These are phyloP conservation scores for Colletotrichum tofieldiae DNA, from an alignment of 2,329 filamentous ascomycete genomes.

Conservation along the genomic window DNA sequence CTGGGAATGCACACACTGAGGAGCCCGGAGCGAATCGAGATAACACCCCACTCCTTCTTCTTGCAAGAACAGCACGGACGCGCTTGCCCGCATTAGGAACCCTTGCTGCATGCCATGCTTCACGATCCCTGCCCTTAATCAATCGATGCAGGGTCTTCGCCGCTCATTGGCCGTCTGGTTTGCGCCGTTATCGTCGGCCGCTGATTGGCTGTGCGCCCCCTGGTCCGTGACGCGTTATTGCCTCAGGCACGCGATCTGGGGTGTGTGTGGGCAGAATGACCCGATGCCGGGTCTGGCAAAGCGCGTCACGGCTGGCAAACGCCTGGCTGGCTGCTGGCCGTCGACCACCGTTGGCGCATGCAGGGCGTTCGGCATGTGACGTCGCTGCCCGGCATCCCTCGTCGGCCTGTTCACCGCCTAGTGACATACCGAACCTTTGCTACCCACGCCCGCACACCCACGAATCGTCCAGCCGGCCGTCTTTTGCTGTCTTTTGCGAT, in stretches of 20 bases:
- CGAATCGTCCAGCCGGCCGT: slow-evolving; percentile 11
- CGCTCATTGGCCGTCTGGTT: slow-evolving; percentile 13
- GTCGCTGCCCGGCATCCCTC: slow-evolving; percentile 36
- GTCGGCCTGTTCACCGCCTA: slow-evolving; percentile 39
- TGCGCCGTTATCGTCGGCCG: slow-evolving; percentile 16
- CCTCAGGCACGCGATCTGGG: slow-evolving; percentile 13
- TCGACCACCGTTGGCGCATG: slow-evolving; percentile 16
- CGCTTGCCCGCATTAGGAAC: slow-evolving; percentile 20
- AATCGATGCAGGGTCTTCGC: slow-evolving; percentile 37
- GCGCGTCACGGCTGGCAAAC: slow-evolving; percentile 1
- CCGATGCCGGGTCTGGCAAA: slow-evolving; percentile 14
- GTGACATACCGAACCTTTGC: slow-evolving; percentile 30
- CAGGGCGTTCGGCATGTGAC: slow-evolving; percentile 38
- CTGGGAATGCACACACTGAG: neutral
- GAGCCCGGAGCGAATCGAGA: slow-evolving; percentile 21
- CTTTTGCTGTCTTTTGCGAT: neutral
- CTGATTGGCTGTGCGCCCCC: slow-evolving; percentile 13
- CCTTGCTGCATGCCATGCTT: slow-evolving; percentile 36
- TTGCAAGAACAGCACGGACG: slow-evolving; percentile 29
- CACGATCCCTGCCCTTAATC: slow-evolving; percentile 31
- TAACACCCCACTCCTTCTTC: slow-evolving; percentile 20
- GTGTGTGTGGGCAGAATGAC: neutral
- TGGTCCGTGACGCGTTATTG: slow-evolving; percentile 9
- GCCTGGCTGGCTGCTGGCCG: slow-evolving; percentile 7
- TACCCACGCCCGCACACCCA: neutral